These are phyloP conservation scores for Leptodermis oblonga DNA, from an alignment of 257 asterid species.

Conservation along the genomic window DNA sequence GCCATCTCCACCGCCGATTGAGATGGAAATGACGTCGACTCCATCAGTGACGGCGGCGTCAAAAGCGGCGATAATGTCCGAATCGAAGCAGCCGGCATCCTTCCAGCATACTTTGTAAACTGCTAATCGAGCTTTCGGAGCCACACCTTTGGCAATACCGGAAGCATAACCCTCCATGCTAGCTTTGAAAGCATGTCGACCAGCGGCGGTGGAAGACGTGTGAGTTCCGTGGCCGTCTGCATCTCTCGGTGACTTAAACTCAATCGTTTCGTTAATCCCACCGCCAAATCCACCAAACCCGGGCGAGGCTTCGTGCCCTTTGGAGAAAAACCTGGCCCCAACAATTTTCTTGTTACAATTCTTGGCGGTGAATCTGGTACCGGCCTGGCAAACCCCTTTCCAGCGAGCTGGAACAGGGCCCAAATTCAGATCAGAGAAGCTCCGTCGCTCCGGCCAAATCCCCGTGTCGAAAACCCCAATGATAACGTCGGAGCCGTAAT, in stretches of 20 bases:
- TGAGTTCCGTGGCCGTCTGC: constrained; percentile 99
- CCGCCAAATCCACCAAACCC: constrained; percentile 70
- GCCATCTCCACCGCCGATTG: constrained; percentile 95
- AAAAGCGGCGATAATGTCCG: constrained; percentile 92
- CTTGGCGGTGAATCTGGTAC: constrained; percentile 37
- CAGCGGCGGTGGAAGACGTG: constrained; percentile 99
- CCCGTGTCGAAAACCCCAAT: constrained; percentile 88
- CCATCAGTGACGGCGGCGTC: constrained; percentile 90
- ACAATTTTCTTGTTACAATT: constrained; percentile 75
- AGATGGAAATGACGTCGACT: constrained; percentile 88
- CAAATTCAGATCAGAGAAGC: constrained; percentile 83
- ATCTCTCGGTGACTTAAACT: constrained; percentile 78
- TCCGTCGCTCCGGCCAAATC: constrained; percentile 93
- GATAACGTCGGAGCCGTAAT: constrained; percentile 86
- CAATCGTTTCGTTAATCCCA: constrained; percentile 75
- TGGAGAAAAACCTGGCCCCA: constrained; percentile 80
- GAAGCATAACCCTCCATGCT: constrained; percentile 90
- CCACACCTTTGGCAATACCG: constrained; percentile 94
- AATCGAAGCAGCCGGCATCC: constrained; percentile 85
- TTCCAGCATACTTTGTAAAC: constrained; percentile 96
- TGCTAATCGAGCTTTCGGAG: constrained; percentile 91
- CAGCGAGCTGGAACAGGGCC: constrained; percentile 81
- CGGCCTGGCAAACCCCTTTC: constrained; percentile 70
- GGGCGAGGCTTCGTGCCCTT: constrained; percentile 74
- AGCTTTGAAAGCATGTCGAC: constrained; percentile 69